Evolutionary conservation across 495 filamentous ascomycete species (phyloP).

Genomic region (Symbiotaphrina buchneri): DNA sequence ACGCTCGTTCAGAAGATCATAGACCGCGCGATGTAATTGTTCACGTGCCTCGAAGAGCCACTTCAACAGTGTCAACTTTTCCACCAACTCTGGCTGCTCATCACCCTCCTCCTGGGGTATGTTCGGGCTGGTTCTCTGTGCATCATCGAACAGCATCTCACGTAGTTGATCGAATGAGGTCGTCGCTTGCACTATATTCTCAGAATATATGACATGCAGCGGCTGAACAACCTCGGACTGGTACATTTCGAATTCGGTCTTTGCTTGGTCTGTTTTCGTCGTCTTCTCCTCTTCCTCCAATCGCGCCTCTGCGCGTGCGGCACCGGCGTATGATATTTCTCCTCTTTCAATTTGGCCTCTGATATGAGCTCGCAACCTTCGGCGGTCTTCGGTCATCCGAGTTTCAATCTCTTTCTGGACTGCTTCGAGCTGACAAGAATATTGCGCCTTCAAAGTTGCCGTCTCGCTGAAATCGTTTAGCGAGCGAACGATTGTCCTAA

Average conservation of each 20-base stretch:
- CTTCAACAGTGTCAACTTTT: conserved; percentile 84
- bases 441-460: conserved; percentile 40
- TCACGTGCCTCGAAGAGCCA: conserved; percentile 95
- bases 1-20: conserved; percentile 59
- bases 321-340: conserved; percentile 56
- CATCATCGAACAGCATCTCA: conserved; percentile 47
- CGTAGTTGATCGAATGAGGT: conserved; percentile 48
- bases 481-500: conserved; percentile 49
- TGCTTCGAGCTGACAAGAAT: conserved; percentile 18
- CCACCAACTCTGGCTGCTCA: conserved; percentile 79
- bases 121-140: conserved; percentile 48
- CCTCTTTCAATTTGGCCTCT: conserved; percentile 52
- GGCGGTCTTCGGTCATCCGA: too few relatives aligned
- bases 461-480: conserved; percentile 57
- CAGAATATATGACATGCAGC: conserved; percentile 44
- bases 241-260: conserved; percentile 55
- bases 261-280: conserved; percentile 34
- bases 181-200: conserved; percentile 31
- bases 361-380: conserved; percentile 36
- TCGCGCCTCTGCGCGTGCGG: conserved; percentile 52
- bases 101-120: conserved; percentile 84
- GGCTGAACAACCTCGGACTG: conserved; percentile 56
- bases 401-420: conserved; percentile 22
- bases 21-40: conserved; percentile 59
- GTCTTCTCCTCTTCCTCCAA: conserved; percentile 37